These are phyloP conservation scores for Paecilomyces sp. DNA, from an alignment of 2,329 filamentous ascomycete species.

Conservation along the genomic window DNA sequence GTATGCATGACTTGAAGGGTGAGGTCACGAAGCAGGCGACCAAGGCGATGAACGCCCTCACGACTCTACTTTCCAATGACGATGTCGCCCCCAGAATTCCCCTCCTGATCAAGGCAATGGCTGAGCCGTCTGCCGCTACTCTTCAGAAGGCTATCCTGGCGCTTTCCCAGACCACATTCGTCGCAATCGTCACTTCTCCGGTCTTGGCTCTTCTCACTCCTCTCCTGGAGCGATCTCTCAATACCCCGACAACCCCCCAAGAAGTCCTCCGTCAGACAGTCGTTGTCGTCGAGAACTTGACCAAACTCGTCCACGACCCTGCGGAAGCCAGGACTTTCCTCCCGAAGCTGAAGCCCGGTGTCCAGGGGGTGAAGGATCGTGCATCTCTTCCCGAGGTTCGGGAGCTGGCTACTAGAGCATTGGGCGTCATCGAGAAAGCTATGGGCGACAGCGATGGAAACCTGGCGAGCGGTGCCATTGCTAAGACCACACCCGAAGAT, in stretches of 20 bases:
- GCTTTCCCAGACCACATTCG: constrained; percentile 95
- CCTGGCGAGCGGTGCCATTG: constrained; percentile 44
- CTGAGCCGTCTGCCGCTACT: constrained; percentile 80
- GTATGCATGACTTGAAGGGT: constrained; percentile 93
- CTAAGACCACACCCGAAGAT: constrained; percentile 61
- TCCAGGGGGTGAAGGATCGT: constrained; percentile 78
- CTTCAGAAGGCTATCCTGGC: constrained; percentile 95
- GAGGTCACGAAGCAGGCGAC: constrained; percentile 81
- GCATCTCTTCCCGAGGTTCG: constrained; percentile 93
- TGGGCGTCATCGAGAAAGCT: constrained; percentile 84
- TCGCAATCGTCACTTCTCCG: constrained; percentile 89
- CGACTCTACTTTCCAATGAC: constrained; percentile 87
- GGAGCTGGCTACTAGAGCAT: constrained; percentile 74
- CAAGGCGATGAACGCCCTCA: constrained; percentile 85
- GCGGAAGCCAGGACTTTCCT: constrained; percentile 92
- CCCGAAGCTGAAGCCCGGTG: constrained; percentile 88
- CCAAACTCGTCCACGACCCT: constrained; percentile 93
- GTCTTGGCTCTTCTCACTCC: constrained; percentile 92
- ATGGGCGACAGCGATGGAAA: constrained; percentile 63
- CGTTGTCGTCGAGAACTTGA: constrained; percentile 95
- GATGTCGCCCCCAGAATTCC: constrained; percentile 90
- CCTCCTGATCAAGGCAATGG: constrained; percentile 88
- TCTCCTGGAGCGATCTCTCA: constrained; percentile 86
- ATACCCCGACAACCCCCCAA: constrained; percentile 82
- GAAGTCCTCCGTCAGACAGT: constrained; percentile 94